Base-by-base conservation (phyloP, 2,329 filamentous ascomycete genomes). In the Fusarium palustre region DNA sequence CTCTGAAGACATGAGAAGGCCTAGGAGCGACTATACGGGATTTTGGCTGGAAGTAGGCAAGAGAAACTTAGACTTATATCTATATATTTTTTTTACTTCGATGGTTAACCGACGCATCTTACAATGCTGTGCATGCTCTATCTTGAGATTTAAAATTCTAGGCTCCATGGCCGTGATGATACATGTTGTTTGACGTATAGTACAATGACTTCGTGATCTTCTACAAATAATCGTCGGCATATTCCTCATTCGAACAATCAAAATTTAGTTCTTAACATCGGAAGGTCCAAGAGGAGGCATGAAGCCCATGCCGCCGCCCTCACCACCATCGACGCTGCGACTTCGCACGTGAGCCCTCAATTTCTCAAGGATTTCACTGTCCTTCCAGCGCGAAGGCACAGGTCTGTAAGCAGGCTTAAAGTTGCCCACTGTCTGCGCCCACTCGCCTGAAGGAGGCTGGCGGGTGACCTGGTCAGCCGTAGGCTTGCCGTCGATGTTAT, bases 321-420 rank as follows among this genome's bases (percentile, higher is more conserved):
- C 76, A 5, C 76, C 77, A 8, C 78, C 80, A 71, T 78, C 77
- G 6, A 79, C 76, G 80, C 86, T 74, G 85, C 89, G 36, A 82
- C 87, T 58, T 73, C 88, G 87, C 30, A 98, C 96, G 83, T 99
- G 96, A 73, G 87, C 84, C 77, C 95, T 86, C 78, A 99, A 79
- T 84, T 96, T 81, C 28, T 79, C 79, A 74, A 99, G 81, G 55
- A 97, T 88, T 82, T 94, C 90, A 70, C 92, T 97, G 66, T 91
- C 89, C 80, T 86, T 88, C 96, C 96, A 99, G 68, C 95, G 86
- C 73, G 83, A 81, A 15, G 96, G 96, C 60, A 98, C 94, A 39
- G 95, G 95, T 57, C 95, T 86, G 81, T 97, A 97, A 36, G 94
- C 93, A 31, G 95, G 93, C 85, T 92, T 95, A 81, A 97, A 97